Conservation (phyloP, 2,329 filamentous ascomycete genomes). For the Camptophora hylomeconis region DNA sequence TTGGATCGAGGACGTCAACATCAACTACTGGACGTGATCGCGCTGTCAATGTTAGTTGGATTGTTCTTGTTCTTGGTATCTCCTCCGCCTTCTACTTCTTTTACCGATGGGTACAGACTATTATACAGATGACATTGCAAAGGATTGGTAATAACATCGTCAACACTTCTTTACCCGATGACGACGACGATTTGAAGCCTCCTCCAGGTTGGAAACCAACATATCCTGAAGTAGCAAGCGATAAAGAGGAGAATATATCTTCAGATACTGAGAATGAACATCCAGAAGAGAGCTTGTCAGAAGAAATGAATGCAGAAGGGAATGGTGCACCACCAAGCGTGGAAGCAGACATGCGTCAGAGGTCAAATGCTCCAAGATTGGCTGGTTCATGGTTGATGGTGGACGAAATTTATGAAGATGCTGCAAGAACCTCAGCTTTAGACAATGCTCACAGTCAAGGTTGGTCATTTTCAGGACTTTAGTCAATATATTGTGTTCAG, state of each 20-base stretch:
- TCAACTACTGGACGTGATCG: conserved; percentile 58
- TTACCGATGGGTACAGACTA: conserved; percentile 16
- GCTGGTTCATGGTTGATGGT: conserved; percentile 4
- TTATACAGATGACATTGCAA: conserved; percentile 13
- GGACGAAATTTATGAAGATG: conserved; percentile 4
- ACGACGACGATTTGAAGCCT: conserved; percentile 18
- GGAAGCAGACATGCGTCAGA: background rate
- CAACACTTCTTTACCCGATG: conserved; percentile 16
- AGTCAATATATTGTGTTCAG: too few species aligned
- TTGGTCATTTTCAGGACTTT: conserved; percentile 14
- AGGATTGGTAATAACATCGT: conserved; percentile 18
- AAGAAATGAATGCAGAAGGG: background rate
- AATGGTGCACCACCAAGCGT: background rate
- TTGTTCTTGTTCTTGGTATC: conserved; percentile 67
- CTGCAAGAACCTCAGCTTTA: conserved; percentile 9
- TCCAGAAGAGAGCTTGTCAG: background rate
- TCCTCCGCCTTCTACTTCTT: conserved; percentile 16
- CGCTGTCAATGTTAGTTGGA: conserved; percentile 64
- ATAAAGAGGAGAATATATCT: background rate
- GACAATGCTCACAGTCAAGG: conserved; percentile 11
- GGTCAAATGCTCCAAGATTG: background rate
- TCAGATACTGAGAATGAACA: background rate
- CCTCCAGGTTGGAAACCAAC: conserved; percentile 9
- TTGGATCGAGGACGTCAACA: conserved; percentile 18
- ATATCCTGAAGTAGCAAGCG: background rate